Evolutionary conservation across 352 stramenopile genomes (phyloP).

Genomic region (Pythium dissimile): DNA sequence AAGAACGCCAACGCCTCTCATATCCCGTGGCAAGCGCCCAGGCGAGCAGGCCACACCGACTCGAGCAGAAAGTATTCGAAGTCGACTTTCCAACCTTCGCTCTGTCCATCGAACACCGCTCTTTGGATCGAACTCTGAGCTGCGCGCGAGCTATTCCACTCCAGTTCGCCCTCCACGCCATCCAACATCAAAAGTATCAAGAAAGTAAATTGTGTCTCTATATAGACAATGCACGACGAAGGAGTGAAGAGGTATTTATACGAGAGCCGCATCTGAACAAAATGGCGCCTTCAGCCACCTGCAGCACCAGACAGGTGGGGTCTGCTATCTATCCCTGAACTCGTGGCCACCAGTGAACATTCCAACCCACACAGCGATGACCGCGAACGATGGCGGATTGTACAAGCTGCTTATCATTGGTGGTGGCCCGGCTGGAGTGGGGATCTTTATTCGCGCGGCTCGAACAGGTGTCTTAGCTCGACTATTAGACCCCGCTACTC

Average conservation of each 20-base stretch:
- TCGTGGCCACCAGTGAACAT: not conserved
- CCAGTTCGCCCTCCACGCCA: constrained; percentile 34
- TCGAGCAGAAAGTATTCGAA: constrained; percentile 36
- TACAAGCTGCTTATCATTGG: constrained; percentile 77
- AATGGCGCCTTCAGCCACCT: too few species aligned
- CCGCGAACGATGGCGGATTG: constrained; percentile 26
- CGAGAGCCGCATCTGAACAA: not conserved
- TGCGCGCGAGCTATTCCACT: constrained; percentile 77
- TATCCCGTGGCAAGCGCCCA: constrained; percentile 27
- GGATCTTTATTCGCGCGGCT: constrained; percentile 69
- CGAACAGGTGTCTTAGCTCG: constrained; percentile 53
- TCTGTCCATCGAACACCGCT: constrained; percentile 45
- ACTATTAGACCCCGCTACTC: constrained; percentile 38
- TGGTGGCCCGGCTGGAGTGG: constrained; percentile 66
- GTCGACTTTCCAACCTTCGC: constrained; percentile 47
- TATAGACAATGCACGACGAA: constrained; percentile 3
- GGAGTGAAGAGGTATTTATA: constrained; percentile 10
- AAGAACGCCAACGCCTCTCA: constrained; percentile 14
- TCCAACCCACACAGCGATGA: constrained; percentile 1
- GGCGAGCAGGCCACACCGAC: constrained; percentile 16
- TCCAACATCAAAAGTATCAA: constrained; percentile 22
- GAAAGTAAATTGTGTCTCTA: constrained; percentile 12
- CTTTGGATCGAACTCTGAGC: constrained; percentile 56
- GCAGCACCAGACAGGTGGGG: too few species aligned
- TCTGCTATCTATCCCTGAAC: too few species aligned